A percentile compares a stretch with the other conserved stretches of the same genome.
phyloP scores from a whole-genome alignment of 73 alveolate species.

The Blepharisma stoltei region DNA sequence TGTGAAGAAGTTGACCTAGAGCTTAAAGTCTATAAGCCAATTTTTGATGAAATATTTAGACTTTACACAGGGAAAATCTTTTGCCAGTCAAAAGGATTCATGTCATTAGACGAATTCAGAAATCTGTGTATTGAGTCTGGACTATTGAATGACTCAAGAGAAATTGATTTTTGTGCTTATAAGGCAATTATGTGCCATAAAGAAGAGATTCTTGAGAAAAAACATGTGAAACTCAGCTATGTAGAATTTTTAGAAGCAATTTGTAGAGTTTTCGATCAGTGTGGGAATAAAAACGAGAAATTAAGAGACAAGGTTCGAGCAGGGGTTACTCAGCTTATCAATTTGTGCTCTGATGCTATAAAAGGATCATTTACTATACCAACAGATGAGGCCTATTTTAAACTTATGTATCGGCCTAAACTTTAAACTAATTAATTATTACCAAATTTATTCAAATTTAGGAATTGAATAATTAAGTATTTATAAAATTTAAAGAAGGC shows the following conservation, averaged over 20 bases:
- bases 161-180: slow-evolving; percentile 59
- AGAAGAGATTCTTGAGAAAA: slow-evolving; percentile 57
- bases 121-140: slow-evolving; percentile 59
- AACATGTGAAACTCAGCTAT: slow-evolving; percentile 65
- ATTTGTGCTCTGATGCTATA: neutral
- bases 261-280: slow-evolving; percentile 33
- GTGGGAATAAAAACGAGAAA: neutral
- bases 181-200: slow-evolving; percentile 74
- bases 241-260: slow-evolving; percentile 70
- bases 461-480: too few species aligned
- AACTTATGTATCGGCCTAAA: slow-evolving; percentile 18
- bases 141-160: slow-evolving; percentile 71
- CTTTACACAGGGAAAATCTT: slow-evolving; percentile 59
- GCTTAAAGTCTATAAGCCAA: slow-evolving; percentile 33
- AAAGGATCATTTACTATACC: neutral
- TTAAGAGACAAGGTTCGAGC: neutral
- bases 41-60: slow-evolving; percentile 29
- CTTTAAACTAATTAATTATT: too few species aligned
- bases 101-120: slow-evolving; percentile 61
- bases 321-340: neutral
- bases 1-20: slow-evolving; percentile 16
- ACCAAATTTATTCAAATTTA: too few species aligned
- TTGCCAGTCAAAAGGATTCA: slow-evolving; percentile 44
- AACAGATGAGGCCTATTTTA: slow-evolving; percentile 21
- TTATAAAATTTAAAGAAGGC: too few species aligned